Evolutionary conservation across 768 basidiomycete genomes (phyloP).

Genomic region (Saitozyma sp.): DNA sequence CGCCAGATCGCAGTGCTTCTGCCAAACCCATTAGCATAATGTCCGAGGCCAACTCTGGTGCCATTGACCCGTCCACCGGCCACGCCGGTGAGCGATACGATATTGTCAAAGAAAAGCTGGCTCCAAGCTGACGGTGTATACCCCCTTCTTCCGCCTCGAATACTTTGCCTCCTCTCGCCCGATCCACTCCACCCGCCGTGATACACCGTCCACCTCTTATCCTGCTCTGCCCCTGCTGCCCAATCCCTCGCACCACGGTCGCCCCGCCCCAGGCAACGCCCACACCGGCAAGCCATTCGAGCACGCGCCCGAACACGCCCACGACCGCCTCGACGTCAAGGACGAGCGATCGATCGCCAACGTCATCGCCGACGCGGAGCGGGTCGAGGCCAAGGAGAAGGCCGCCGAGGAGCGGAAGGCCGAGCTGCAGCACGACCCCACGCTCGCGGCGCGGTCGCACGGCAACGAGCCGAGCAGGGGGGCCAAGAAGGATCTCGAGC

Average conservation of each 20-base stretch:
- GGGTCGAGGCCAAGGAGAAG: constrained; percentile 18
- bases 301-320: constrained; percentile 35
- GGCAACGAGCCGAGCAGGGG: constrained; percentile 48
- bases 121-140: not conserved
- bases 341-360: not conserved
- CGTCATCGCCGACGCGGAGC: constrained; percentile 36
- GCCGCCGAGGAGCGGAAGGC: not conserved
- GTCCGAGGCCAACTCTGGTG: constrained; percentile 31
- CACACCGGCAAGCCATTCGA: constrained; percentile 43
- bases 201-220: not conserved
- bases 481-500: constrained; percentile 49
- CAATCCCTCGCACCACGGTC: not conserved
- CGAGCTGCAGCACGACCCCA: constrained; percentile 36
- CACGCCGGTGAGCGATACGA: constrained; percentile 19
- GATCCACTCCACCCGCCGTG: not conserved
- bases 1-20: no score
- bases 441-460: constrained; percentile 40
- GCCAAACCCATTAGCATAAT: constrained; percentile 1
- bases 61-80: constrained; percentile 44
- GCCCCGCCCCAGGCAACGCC: constrained; percentile 38
- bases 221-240: not conserved
- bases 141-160: not conserved
- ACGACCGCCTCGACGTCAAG: constrained; percentile 40
- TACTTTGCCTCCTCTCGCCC: not conserved
- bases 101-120: not conserved